Base-by-base conservation (phyloP, 108 stramenopile species). In the Pseudonitzschia delicatissima region DNA sequence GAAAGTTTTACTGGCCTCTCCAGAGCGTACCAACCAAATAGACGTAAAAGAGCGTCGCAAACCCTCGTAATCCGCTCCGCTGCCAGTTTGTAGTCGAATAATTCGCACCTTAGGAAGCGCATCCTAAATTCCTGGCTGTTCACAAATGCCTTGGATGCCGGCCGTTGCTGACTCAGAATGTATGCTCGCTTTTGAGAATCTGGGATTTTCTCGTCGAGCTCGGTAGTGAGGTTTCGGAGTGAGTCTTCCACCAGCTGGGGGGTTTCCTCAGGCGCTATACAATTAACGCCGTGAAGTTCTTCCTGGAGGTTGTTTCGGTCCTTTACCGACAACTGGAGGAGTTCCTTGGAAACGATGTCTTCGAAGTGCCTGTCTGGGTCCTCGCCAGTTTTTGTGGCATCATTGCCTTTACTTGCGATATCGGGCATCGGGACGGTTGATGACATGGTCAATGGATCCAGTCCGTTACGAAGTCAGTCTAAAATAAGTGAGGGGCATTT, bases 51-150 rank as follows among this genome's bases (percentile, higher is more conserved):
- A 9, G n/a, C 28, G 6, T 55, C 53, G 2, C 12, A 33, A n/a
- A 29, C 12, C n/a, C 13, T 31, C 2, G 73, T 61, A 39, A 82
- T 63, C 0, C 67, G 51, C n/a, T 39, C 6, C 0, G 81, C 81
- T 1, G 77, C 74, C n/a, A 36, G n/a, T 4, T 28, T 40, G 0
- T 37, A 57, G 63, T 75, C 64, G 35, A 82, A 82, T 11, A 45
- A 34, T 45, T 78, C 77, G 49, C 45, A 57, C 11, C 81, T 45
- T 8, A 82, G 57, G 53, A 78, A 82, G 66, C 62, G 60, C 11
- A 82, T 34, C 4, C 69, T 73, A 57, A 78, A 74, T 17, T 70
- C 52, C 4, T 4, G 15, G 29, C 34, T 37, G 33, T 18, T 64
- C 1, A 78, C 77, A 23, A 37, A 52, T 36, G 32, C 18, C 25